A percentile compares a stretch with the other conserved stretches of the same genome.
These are phyloP conservation scores for Sungouiella thailandica DNA, from an alignment of 805 yeast genomes.

Conservation along the genomic window DNA sequence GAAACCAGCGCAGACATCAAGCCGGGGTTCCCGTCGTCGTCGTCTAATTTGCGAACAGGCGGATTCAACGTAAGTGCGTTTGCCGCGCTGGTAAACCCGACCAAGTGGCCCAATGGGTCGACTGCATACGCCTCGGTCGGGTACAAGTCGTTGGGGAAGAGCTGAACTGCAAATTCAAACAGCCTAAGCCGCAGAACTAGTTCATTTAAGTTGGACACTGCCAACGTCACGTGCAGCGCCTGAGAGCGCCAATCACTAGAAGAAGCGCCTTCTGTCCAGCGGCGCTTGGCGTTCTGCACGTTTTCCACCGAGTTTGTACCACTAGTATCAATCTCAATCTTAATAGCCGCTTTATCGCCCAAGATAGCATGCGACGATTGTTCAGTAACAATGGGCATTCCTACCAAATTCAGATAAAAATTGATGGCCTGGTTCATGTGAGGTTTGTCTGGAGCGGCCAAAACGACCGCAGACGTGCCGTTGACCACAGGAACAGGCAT, in stretches of 20 bases:
- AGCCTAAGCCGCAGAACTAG: slow-evolving; percentile 31
- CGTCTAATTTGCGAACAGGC: slow-evolving; percentile 29
- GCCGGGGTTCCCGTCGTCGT: slow-evolving; percentile 3
- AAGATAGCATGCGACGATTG: slow-evolving; percentile 16
- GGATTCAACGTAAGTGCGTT: slow-evolving; percentile 54
- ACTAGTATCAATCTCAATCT: slow-evolving; percentile 14
- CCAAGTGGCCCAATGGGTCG: slow-evolving; percentile 79
- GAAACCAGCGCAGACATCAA: slow-evolving; percentile 9
- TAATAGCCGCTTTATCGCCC: slow-evolving; percentile 20
- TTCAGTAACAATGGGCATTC: slow-evolving; percentile 20
- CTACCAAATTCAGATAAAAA: slow-evolving; percentile 53
- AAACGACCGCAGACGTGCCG: slow-evolving; percentile 49
- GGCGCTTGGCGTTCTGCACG: slow-evolving; percentile 12
- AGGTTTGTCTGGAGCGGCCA: slow-evolving; percentile 46
- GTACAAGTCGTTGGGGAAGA: slow-evolving; percentile 64
- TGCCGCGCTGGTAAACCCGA: slow-evolving; percentile 68
- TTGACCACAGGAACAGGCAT: slow-evolving; percentile 43
- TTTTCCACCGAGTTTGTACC: slow-evolving; percentile 14
- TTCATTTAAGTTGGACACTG: slow-evolving; percentile 36
- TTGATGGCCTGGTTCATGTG: slow-evolving; percentile 42
- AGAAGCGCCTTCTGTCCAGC: slow-evolving; percentile 14
- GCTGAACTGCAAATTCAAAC: slow-evolving; percentile 40
- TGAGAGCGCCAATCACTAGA: slow-evolving; percentile 48
- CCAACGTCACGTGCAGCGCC: slow-evolving; percentile 42
- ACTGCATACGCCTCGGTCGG: slow-evolving; percentile 68